phyloP scores from a whole-genome alignment of 2,329 filamentous ascomycete species.

The Paecilomyces variotii region DNA sequence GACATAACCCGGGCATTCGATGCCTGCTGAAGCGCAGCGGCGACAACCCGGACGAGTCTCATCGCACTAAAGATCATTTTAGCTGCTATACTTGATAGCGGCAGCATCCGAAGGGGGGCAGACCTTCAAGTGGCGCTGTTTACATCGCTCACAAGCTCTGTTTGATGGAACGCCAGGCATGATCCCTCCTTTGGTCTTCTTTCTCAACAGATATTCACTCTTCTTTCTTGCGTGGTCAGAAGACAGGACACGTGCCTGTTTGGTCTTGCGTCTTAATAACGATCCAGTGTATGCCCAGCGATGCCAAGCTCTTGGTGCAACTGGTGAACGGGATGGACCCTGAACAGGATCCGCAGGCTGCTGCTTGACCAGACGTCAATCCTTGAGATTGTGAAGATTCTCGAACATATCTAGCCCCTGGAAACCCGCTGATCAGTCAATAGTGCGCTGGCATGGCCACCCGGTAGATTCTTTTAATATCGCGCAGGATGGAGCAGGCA shows the following conservation, averaged over 20 bases:
- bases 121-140: constrained; percentile 32
- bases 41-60: constrained; percentile 31
- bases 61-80: constrained; percentile 25
- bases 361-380: background rate
- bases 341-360: background rate
- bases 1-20: constrained; percentile 35
- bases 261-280: background rate
- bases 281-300: background rate
- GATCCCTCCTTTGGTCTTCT: constrained; percentile 2
- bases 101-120: background rate
- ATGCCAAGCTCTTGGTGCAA: background rate
- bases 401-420: background rate
- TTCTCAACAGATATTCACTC: constrained; percentile 3
- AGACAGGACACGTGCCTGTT: background rate
- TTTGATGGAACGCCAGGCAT: constrained; percentile 35
- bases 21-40: constrained; percentile 28
- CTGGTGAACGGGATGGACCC: background rate
- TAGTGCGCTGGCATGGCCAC: background rate
- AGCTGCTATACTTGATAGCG: background rate
- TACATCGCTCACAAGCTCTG: constrained; percentile 32
- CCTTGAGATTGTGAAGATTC: background rate
- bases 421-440: background rate
- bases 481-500: background rate
- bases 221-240: background rate
- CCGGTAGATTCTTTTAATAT: background rate